Conservation (phyloP, 192 early-diverging fungal genomes). For the Coemansia sp. region DNA sequence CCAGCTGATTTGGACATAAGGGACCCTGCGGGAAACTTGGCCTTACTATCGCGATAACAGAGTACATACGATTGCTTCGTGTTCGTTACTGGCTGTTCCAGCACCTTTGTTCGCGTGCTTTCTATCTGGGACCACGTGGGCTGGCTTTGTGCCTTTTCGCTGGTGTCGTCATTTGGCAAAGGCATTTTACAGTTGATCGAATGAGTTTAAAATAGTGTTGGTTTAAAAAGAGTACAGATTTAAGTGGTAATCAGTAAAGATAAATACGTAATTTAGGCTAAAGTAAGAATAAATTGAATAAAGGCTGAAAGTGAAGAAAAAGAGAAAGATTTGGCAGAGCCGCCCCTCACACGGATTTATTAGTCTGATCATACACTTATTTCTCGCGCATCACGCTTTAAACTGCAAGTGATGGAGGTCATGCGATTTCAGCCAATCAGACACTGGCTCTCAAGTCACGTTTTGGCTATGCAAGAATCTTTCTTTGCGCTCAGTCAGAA, state of each 20-base stretch:
- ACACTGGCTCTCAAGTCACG: too few relatives aligned
- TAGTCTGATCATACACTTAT: too few relatives aligned
- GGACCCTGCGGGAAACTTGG: background rate
- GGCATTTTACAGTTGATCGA: background rate
- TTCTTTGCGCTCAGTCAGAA: conserved; percentile 22
- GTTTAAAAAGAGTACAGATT: background rate
- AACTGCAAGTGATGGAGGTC: too few relatives aligned
- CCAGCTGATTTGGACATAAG: too few relatives aligned
- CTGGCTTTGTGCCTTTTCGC: background rate
- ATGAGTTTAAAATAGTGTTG: background rate
- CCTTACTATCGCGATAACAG: too few relatives aligned
- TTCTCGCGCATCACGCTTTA: too few relatives aligned
- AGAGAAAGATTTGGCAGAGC: background rate
- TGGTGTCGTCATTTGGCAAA: background rate
- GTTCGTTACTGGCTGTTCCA: background rate
- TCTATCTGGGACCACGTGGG: conserved; percentile 25
- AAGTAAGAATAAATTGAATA: background rate
- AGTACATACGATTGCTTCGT: background rate
- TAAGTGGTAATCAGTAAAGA: background rate
- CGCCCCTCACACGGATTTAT: too few relatives aligned
- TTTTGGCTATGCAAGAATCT: background rate
- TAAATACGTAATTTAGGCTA: background rate
- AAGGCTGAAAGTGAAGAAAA: background rate
- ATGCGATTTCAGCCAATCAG: too few relatives aligned
- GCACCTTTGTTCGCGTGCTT: conserved; percentile 15